Evolutionary conservation across 2,329 filamentous ascomycete genomes (phyloP), one percentile per base, ranked within the genome.

Genomic region (Ascochyta lentis): DNA sequence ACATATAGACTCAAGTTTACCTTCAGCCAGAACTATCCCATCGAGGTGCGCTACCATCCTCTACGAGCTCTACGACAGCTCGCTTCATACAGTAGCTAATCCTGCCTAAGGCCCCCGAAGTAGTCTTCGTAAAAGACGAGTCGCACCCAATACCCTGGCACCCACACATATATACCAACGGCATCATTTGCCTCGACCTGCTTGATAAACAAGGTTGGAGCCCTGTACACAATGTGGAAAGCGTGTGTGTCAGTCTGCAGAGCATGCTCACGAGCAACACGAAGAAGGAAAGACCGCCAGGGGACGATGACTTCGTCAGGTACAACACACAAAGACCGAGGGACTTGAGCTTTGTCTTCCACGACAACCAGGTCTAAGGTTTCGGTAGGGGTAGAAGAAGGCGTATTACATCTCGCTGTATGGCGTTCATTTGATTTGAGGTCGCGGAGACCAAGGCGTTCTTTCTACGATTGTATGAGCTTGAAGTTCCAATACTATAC

Each of bases 181-280:
- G 95, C 67, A 96, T 98, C 76, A 99, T 99, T 73, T 99, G 95
- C 71, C 89, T 99, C 44, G 95, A 99, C 68, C 85, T 99, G 1
- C 86, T 99, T 8, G 92, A 92, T 48, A 82, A 85, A 9, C 88
- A 92, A 61, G 95, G 95, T 53, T 99, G 95, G 95, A 95, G 90
- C 43, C 95, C 95, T 0, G 94, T 99, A 0, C 95, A 99, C 74
- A 97, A 94, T 56, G 95, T 97, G 8, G 94, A 98, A 80, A 96
- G 90, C 70, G 88, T 99, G 24, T 97, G 92, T 80, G 95, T 99
- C 86, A 96, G 92, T 76, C 85, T 99, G 50, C 95, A 99, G 78
- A 96, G 92, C 79, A 99, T 99, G 95, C 78, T 99, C 71, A 97
- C 95, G 1, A 92, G 94, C 58, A 99, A 99, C 75, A 89, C 86